phyloP scores from a whole-genome alignment of 2,329 filamentous ascomycete species.

The Canariomyces notabilis region DNA sequence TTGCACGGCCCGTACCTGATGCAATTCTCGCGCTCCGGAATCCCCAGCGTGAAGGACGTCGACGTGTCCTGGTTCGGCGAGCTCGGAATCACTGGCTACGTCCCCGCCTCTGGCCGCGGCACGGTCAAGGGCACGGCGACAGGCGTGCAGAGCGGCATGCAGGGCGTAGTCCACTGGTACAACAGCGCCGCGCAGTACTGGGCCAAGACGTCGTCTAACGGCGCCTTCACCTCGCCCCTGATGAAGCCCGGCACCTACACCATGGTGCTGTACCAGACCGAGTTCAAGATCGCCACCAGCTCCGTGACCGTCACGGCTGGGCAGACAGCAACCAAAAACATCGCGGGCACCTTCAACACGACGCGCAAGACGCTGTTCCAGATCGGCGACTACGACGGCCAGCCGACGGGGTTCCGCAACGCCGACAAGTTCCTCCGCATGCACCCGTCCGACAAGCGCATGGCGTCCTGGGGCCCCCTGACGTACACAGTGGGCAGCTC shows the following conservation, averaged over 20 bases:
- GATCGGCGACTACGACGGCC: constrained; percentile 62
- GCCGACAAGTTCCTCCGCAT: constrained; percentile 62
- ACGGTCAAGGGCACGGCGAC: constrained; percentile 56
- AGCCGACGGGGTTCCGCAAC: constrained; percentile 60
- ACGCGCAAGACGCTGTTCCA: constrained; percentile 54
- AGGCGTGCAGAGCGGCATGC: constrained; percentile 48
- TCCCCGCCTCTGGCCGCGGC: constrained; percentile 51
- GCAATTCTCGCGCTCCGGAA: constrained; percentile 53
- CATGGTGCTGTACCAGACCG: constrained; percentile 60
- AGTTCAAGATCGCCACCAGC: constrained; percentile 49
- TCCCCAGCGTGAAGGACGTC: constrained; percentile 41
- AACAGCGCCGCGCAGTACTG: constrained; percentile 62
- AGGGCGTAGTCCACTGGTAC: constrained; percentile 61
- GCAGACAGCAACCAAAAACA: constrained; percentile 43
- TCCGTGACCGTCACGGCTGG: constrained; percentile 49
- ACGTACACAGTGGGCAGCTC: constrained; percentile 59
- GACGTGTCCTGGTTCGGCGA: constrained; percentile 50
- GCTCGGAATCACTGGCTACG: constrained; percentile 54
- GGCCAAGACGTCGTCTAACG: constrained; percentile 49
- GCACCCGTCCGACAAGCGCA: constrained; percentile 62
- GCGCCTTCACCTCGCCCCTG: constrained; percentile 56
- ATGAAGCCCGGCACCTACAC: constrained; percentile 67
- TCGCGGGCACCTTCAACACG: constrained; percentile 39
- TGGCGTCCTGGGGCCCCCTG: constrained; percentile 54
- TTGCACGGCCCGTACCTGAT: constrained; percentile 63